Evolutionary conservation across 306 rosid genomes (phyloP), one percentile per base, ranked within the genome.

Genomic region (Begonia masoniana): DNA sequence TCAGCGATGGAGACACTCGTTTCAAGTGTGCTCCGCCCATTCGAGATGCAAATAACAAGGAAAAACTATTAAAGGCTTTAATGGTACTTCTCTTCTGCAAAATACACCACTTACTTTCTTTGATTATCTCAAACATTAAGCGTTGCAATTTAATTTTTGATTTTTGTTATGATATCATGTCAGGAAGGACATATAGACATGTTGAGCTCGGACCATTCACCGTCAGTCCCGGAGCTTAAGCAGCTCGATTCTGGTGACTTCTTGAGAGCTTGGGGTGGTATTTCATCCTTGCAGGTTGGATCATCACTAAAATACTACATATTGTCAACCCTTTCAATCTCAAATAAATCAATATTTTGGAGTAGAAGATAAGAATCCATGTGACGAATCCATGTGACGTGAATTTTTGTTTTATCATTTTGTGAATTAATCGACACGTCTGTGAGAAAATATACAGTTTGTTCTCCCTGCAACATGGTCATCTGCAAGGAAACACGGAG

Each of bases 241-340:
- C 92, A 75, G 55, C 82, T 77, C 49, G 68, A 83, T 35, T 82
- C 78, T 56, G 97, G 96, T 24, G 73, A 91, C 71, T 83, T 91
- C 68, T 69, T 91, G 66, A 91, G 12, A 75, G 97, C 96, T 15
- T 91, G 97, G 97, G 97, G 97, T 52, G 97, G 97, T 62, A 69
- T 91, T 65, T 91, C 96, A 1, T 71, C 92, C 62, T 65, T 91
- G 75, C 91, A 89, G 97, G 97, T 85, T 64, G 15, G 71, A 43
- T 58, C 39, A 14, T 12, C 39, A 31, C 39, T 31, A 31, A 21
- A 21, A 3, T 21, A 21, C 24, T 21, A 21, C 24, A 21, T 21
- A 2, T 1, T 21, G 24, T 21, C 24, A 2, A 21, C 24, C 24
- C 24, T 21, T 21, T 2, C 24, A 21, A 21, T 21, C 24, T 21